Base-by-base conservation (phyloP, 176 grass and related monocot genomes). In the Metroxylon sagu region DNA sequence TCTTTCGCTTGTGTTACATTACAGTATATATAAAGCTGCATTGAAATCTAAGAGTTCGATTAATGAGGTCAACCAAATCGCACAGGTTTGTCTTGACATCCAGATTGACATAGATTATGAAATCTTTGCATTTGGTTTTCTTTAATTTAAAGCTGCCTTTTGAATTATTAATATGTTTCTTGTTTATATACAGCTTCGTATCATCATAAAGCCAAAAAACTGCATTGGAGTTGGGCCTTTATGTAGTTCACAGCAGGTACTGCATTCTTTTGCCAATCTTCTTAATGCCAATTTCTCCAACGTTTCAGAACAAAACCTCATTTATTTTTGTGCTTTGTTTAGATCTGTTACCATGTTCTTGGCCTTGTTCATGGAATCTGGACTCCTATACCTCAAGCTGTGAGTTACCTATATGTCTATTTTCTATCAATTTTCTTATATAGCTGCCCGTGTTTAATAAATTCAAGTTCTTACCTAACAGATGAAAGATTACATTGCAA, bases 301-400 rank as follows among this genome's bases (percentile, higher is more conserved):
- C 51, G 65, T 53, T 71, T 63, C 19, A 66, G 39, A 25, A 72
- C 59, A 79, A 55, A 61, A 59, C 26, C 52, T 51, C 30, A 76
- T 72, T 48, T 76, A 26, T 79, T 35, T 25, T 14, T 68, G 7
- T 75, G 29, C 18, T 71, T 72, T 71, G 55, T 79, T 69, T 83
- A 97, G 93, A 87, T 97, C 62, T 97, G 93, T 68, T 97, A 97
- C 67, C 93, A 97, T 75, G 81, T 91, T 57, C 87, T 97, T 85
- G 93, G 87, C 39, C 81, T 91, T 83, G 93, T 97, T 84, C 93
- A 97, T 88, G 81, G 81, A 56, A 92, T 92, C 52, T 97, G 93
- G 93, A 97, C 84, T 65, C 93, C 93, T 19, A 85, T 97, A 66
- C 93, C 93, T 75, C 78, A 70, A 92, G 93, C 93, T 64, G 93